Percentiles rank a stretch among this genome's conserved stretches.
These are phyloP conservation scores for Colletotrichum graminicola DNA, from an alignment of 2,329 filamentous ascomycete species.

Conservation along the genomic window DNA sequence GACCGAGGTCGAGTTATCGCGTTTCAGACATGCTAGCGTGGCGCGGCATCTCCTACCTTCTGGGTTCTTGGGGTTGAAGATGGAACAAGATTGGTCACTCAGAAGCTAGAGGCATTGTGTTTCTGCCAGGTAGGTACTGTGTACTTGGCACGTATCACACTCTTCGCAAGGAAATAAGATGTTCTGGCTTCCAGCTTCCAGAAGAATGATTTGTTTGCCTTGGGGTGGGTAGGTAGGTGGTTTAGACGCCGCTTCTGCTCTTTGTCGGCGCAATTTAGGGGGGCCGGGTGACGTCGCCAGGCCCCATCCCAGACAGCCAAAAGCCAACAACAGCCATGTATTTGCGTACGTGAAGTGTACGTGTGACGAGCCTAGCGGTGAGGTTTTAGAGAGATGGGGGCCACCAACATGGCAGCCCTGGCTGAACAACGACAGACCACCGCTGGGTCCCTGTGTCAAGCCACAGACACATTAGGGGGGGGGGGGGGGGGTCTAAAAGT, in stretches of 20 bases:
- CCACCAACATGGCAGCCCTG: background rate
- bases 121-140: background rate
- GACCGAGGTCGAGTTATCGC: constrained; percentile 15
- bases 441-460: constrained; percentile 17
- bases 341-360: constrained; percentile 3
- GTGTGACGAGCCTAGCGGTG: constrained; percentile 35
- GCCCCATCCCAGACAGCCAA: constrained; percentile 18
- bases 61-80: background rate
- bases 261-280: constrained; percentile 11
- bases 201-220: constrained; percentile 1
- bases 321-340: constrained; percentile 24
- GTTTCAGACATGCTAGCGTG: constrained; percentile 34
- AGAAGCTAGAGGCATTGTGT: background rate
- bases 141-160: background rate
- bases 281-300: constrained; percentile 38
- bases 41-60: constrained; percentile 23
- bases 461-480: background rate
- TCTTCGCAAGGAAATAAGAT: no score
- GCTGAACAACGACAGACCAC: constrained; percentile 17
- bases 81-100: background rate
- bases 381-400: constrained; percentile 19
- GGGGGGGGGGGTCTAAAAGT: no score
- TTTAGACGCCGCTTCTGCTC: background rate
- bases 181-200: background rate
- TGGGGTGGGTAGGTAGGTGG: background rate